Evolutionary conservation across 768 basidiomycete species (phyloP), one percentile per base, ranked within the genome.

Genomic region (Hericium coralloides): DNA sequence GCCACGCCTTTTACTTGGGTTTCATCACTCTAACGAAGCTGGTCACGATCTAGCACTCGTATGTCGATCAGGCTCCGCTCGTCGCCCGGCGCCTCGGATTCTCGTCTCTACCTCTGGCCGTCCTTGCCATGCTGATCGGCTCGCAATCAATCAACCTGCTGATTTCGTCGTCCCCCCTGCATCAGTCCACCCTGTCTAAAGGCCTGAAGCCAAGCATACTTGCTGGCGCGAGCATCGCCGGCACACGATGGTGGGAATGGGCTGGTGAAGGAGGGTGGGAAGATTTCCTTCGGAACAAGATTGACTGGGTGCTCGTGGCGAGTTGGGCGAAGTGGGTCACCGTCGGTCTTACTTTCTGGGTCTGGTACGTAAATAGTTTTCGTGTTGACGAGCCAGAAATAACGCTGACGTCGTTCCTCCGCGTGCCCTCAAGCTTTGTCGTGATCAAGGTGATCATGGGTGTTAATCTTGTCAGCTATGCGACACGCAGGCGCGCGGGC

Each of bases 61-160:
- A 95, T 58, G 91, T 97, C 18, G 97, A 99, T 66, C 95, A 97
- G 67, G 95, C 95, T 1, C 95, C 95, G 6, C 78, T 95, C 5
- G 92, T 98, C 36, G 91, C 95, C 1, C 87, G 95, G 2, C 83
- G 97, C 6, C 77, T 99, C 9, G 97, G 97, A 15, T 97, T 98
- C 68, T 89, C 97, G 2, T 84, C 94, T 0, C 76, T 98, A 20
- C 97, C 97, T 0, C 78, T 98, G 2, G 92, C 93, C 0, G 91
- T 91, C 22, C 77, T 98, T 17, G 81, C 79, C 18, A 79, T 89
- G 59, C 76, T 95, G 55, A 81, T 92, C 43, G 85, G 87, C 20
- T 79, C 83, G 1, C 90, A 92, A 64, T 87, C 85, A 12, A 65
- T 88, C 52, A 77, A 69, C 52, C 71, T 89, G 4, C 72, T 89